These are phyloP conservation scores for Neofusicoccum parvum DNA, from an alignment of 2,329 filamentous ascomycete genomes.

Conservation along the genomic window DNA sequence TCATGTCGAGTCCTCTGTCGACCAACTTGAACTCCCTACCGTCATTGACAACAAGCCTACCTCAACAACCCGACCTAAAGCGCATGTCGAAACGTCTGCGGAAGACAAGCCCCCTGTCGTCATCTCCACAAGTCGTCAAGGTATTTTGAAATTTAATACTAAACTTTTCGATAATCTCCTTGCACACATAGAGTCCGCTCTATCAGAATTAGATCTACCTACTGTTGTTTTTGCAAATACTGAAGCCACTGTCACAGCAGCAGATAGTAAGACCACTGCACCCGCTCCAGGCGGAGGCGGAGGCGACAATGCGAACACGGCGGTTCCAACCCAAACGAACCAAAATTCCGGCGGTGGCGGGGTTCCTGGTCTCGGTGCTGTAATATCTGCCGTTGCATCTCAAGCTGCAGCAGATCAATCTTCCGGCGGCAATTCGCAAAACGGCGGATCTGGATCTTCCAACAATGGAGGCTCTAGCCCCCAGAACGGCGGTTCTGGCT, in stretches of 20 bases:
- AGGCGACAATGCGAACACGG: neutral
- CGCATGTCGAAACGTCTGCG: conserved; percentile 23
- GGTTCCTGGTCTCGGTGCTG: neutral
- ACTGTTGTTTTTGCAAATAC: neutral
- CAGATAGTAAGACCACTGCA: neutral
- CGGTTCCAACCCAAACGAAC: neutral
- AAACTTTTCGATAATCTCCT: conserved; percentile 15
- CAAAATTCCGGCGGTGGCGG: neutral
- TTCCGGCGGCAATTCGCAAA: conserved; percentile 8
- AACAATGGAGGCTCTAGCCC: no score
- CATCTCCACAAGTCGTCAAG: neutral
- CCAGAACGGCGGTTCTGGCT: neutral
- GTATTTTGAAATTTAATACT: conserved; percentile 6
- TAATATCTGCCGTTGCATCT: conserved; percentile 5
- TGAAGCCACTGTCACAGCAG: neutral
- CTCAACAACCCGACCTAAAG: conserved; percentile 25
- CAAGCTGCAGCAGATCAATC: conserved; percentile 12
- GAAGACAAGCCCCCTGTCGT: neutral
- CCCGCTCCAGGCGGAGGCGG: neutral
- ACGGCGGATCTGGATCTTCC: conserved; percentile 23
- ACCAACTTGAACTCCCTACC: conserved; percentile 26
- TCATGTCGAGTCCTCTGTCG: conserved; percentile 29
- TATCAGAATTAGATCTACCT: neutral
- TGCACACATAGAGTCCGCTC: conserved; percentile 34
- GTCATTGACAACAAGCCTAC: neutral